A percentile compares a stretch with the other conserved stretches of the same genome.
Evolutionary conservation across 768 basidiomycete species (phyloP).

Genomic region (Aureoboletus auriporus): DNA sequence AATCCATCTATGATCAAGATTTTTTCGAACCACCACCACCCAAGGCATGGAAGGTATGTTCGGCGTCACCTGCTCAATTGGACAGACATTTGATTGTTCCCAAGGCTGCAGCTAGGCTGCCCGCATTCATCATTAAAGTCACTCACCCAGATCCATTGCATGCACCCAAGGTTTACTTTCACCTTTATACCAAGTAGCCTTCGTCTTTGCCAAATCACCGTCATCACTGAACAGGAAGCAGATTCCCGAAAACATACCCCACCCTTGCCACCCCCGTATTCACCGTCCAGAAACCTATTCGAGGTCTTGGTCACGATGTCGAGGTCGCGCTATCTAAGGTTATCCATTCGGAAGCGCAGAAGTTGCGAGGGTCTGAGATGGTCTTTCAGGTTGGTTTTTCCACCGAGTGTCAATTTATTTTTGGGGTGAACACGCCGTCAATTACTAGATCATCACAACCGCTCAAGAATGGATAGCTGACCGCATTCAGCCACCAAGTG

Average conservation of each 20-base stretch:
- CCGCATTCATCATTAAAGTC: slow-evolving; percentile 75
- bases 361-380: slow-evolving; percentile 65
- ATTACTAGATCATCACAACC: slow-evolving; percentile 58
- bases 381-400: slow-evolving; percentile 61
- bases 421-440: neutral
- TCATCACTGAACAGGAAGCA: slow-evolving; percentile 23
- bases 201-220: slow-evolving; percentile 11
- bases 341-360: slow-evolving; percentile 65
- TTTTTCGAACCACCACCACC: slow-evolving; percentile 71
- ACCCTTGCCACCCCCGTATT: slow-evolving; percentile 64
- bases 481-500: slow-evolving; percentile 52
- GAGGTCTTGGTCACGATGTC: slow-evolving; percentile 56
- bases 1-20: slow-evolving; percentile 77
- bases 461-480: slow-evolving; percentile 68
- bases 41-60: slow-evolving; percentile 75
- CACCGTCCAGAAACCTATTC: slow-evolving; percentile 58
- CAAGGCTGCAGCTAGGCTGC: slow-evolving; percentile 64
- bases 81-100: slow-evolving; percentile 3
- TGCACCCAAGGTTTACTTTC: slow-evolving; percentile 55
- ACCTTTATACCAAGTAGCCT: slow-evolving; percentile 64
- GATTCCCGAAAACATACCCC: slow-evolving; percentile 85
- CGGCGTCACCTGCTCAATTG: slow-evolving; percentile 5
- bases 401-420: neutral
- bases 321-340: slow-evolving; percentile 52
- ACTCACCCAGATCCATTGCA: slow-evolving; percentile 57